These are phyloP conservation scores for Podaxis sp. DNA, from an alignment of 768 basidiomycete genomes.

Conservation along the genomic window DNA sequence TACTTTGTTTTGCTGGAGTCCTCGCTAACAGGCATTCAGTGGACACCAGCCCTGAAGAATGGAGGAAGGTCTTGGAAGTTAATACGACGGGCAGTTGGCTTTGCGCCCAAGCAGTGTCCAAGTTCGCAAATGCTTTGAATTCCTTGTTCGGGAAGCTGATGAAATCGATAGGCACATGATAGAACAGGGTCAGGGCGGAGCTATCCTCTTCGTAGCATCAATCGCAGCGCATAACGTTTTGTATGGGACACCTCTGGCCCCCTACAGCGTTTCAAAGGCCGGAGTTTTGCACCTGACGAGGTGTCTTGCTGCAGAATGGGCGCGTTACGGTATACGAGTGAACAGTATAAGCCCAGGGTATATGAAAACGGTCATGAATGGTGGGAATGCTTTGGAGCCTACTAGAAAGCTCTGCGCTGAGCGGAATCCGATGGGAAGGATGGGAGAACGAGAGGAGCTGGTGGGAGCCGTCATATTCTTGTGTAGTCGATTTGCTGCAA, in stretches of 20 bases:
- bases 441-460: slow-evolving; percentile 41
- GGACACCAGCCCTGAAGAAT: slow-evolving; percentile 32
- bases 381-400: slow-evolving; percentile 29
- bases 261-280: slow-evolving; percentile 44
- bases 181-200: slow-evolving; percentile 37
- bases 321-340: slow-evolving; percentile 38
- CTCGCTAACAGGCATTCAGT: slow-evolving; percentile 33
- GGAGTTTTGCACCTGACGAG: slow-evolving; percentile 37
- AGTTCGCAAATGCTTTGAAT: slow-evolving; percentile 17
- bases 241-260: slow-evolving; percentile 40
- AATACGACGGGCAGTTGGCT: slow-evolving; percentile 49
- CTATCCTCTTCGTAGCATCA: slow-evolving; percentile 43
- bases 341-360: slow-evolving; percentile 46
- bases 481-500: slow-evolving; percentile 37
- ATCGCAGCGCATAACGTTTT: slow-evolving; percentile 42
- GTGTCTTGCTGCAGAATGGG: slow-evolving; percentile 44
- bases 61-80: slow-evolving; percentile 38
- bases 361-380: slow-evolving; percentile 43
- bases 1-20: slow-evolving; percentile 45
- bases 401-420: slow-evolving; percentile 35
- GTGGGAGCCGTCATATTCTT: slow-evolving; percentile 38
- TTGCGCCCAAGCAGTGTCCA: slow-evolving; percentile 41
- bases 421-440: slow-evolving; percentile 42
- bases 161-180: slow-evolving; percentile 37
- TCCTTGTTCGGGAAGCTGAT: not conserved